Evolutionary conservation across 805 yeast genomes (phyloP), one percentile per base, ranked within the genome.

Genomic region (Candida schatavii): DNA sequence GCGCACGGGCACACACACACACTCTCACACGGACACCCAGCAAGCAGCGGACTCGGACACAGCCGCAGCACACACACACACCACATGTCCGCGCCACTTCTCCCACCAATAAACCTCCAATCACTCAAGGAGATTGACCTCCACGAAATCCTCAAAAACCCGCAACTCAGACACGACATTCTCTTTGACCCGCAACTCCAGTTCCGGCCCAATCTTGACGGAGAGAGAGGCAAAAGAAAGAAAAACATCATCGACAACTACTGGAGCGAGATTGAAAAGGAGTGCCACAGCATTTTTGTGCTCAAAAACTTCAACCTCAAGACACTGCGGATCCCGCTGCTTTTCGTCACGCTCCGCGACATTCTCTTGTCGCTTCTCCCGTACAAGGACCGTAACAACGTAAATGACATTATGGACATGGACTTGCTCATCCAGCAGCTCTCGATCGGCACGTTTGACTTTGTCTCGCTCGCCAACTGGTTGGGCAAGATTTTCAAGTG

Each of bases 121-220:
- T 80, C 88, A 25, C 72, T 90, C 50, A 81, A 83, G 51, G 97
- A 88, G 59, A 85, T 90, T 44, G 97, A 90, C 55, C 65, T 90
- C 35, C 85, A 85, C 47, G 96, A 88, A 57, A 90, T 91, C 40
- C 72, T 90, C 51, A 87, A 86, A 57, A 90, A 90, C 63, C 96
- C 96, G 3, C 96, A 88, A 60, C 70, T 90, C 43, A 77, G 98
- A 48, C 98, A 90, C 62, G 98, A 91, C 60, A 87, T 91, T 41
- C 73, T 88, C 11, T 90, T 90, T 58, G 97, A 90, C 66, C 95
- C 97, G 14, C 87, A 86, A 56, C 70, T 90, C 45, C 96, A 89
- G 67, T 88, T 90, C 62, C 77, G 97, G 59, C 95, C 95, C 22
- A 87, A 88, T 56, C 68, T 89, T 50, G 96, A 87, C 59, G 95